A percentile compares a stretch with the other conserved stretches of the same genome.
These are phyloP conservation scores for Hyphodiscus sp. DNA, from an alignment of 2,329 filamentous ascomycete species.

Conservation along the genomic window DNA sequence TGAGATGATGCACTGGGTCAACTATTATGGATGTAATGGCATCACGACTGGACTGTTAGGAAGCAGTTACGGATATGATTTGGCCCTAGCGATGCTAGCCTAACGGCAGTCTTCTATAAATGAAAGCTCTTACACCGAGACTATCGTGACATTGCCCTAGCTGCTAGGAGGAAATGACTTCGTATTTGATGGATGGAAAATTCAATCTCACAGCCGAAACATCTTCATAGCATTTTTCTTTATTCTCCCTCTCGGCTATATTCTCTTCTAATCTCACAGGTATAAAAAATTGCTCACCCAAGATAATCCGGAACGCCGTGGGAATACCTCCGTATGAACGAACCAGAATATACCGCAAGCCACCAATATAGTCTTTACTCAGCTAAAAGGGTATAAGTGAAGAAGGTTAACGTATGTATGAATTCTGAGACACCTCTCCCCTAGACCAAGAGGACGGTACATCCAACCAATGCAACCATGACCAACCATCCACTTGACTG, in stretches of 20 bases:
- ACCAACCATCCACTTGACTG: conserved; percentile 24
- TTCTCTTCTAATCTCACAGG: not conserved
- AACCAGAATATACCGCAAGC: not conserved
- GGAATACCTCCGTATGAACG: not conserved
- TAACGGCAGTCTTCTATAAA: not conserved
- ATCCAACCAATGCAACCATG: conserved; percentile 24
- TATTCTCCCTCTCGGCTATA: not conserved
- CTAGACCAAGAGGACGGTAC: not conserved
- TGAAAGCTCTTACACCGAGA: not conserved
- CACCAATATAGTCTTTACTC: not conserved
- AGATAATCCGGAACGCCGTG: not conserved
- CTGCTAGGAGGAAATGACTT: no score
- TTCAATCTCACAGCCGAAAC: no score
- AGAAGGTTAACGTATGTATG: not conserved
- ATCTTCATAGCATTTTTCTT: no score
- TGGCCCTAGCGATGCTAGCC: not conserved
- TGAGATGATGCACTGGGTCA: not conserved
- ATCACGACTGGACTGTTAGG: not conserved
- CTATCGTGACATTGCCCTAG: no score
- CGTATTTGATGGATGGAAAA: no score
- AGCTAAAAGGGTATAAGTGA: not conserved
- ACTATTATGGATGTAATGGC: not conserved
- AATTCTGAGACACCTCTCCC: not conserved
- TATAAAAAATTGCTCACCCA: not conserved
- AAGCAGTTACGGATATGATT: not conserved